Conservation (phyloP, 108 stramenopile species). For the Hondaea fermentalgiana region DNA sequence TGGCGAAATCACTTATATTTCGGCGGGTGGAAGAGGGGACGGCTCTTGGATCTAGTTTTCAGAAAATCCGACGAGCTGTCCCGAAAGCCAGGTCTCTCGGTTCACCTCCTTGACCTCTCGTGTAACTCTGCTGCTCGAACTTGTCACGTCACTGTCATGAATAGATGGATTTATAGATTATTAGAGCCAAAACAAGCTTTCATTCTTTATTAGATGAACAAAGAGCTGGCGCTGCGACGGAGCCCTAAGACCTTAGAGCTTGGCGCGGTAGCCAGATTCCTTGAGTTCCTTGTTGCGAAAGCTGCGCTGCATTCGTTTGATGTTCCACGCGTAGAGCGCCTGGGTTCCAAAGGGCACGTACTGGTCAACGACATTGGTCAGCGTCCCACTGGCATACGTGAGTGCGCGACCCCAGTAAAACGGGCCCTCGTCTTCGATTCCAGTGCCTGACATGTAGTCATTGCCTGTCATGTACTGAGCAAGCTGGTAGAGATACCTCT, state of each 20-base stretch:
- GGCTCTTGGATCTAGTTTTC: too few relatives aligned
- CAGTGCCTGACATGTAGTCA: not conserved
- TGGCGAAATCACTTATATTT: not conserved
- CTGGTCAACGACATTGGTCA: not conserved
- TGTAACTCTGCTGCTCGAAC: too few relatives aligned
- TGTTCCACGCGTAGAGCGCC: not conserved
- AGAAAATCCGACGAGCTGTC: too few relatives aligned
- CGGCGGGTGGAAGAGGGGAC: not conserved
- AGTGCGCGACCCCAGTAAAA: not conserved
- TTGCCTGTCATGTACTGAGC: not conserved
- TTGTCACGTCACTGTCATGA: too few relatives aligned
- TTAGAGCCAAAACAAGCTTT: too few relatives aligned
- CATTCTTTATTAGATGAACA: too few relatives aligned
- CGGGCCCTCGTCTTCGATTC: not conserved
- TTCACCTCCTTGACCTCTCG: too few relatives aligned
- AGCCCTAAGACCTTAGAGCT: not conserved
- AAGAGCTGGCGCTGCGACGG: too few relatives aligned
- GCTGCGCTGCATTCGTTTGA: not conserved
- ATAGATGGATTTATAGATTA: too few relatives aligned
- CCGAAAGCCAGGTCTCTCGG: too few relatives aligned
- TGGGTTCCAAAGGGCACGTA: not conserved
- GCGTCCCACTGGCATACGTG: not conserved
- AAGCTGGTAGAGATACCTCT: not conserved
- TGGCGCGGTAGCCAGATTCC: not conserved
- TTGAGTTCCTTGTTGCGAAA: not conserved